Evolutionary conservation across 345 rosid species (phyloP).

Genomic region (Eucalyptus curtisii): DNA sequence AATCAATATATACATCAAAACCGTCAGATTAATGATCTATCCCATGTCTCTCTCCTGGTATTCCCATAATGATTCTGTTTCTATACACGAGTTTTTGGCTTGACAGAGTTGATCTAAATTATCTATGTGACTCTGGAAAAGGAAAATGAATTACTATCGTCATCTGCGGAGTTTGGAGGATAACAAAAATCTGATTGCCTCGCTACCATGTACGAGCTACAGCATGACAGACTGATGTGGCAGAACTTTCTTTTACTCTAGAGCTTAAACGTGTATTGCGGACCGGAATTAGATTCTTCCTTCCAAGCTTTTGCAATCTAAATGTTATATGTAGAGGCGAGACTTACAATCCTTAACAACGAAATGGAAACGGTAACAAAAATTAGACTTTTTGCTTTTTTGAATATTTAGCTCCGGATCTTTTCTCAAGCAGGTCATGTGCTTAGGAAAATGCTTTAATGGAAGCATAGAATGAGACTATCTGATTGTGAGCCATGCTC

Average conservation of each 20-base stretch:
- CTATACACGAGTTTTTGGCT: not conserved
- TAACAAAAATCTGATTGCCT: not conserved
- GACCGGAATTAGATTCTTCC: not conserved
- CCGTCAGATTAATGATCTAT: not conserved
- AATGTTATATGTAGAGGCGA: not conserved
- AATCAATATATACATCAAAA: not conserved
- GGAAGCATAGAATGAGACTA: no score
- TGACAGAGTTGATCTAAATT: not conserved
- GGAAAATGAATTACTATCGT: not conserved
- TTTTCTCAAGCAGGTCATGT: no score
- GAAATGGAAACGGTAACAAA: not conserved
- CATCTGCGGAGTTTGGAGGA: not conserved
- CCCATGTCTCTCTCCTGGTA: not conserved
- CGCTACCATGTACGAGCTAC: not conserved
- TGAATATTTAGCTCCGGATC: no score
- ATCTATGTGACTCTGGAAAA: not conserved
- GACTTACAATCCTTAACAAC: not conserved
- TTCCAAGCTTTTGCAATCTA: not conserved
- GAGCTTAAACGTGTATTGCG: not conserved
- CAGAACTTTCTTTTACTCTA: not conserved
- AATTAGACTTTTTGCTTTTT: no score
- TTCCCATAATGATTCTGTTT: not conserved
- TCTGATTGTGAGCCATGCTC: no score
- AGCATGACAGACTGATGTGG: not conserved
- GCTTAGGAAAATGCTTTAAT: no score